A percentile compares a stretch with the other conserved stretches of the same genome.
These are phyloP conservation scores for Cladosporium sp. DNA, from an alignment of 2,329 filamentous ascomycete species.

Conservation along the genomic window DNA sequence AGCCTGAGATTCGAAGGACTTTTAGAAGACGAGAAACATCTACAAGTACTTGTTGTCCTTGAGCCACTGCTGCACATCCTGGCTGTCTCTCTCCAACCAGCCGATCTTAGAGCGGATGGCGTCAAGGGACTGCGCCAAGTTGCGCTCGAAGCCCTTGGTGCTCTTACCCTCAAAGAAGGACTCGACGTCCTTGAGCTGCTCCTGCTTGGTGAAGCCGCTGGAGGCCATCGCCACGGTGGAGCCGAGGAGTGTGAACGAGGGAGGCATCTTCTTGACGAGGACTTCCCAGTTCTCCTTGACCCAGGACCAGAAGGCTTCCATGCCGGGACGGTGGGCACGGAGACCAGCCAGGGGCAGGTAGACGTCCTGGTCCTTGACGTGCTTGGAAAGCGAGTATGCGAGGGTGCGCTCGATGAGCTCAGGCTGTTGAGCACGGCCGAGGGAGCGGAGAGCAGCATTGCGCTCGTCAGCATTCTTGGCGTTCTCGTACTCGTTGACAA, in stretches of 20 bases:
- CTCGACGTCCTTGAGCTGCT: slow-evolving; percentile 72
- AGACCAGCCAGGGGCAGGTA: slow-evolving; percentile 83
- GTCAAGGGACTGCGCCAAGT: slow-evolving; percentile 85
- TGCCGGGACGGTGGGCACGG: slow-evolving; percentile 70
- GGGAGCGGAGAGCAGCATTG: slow-evolving; percentile 79
- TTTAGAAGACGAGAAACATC: background rate
- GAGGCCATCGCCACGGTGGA: slow-evolving; percentile 79
- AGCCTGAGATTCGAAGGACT: no score
- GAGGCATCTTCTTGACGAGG: slow-evolving; percentile 74
- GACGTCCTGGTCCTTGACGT: slow-evolving; percentile 91
- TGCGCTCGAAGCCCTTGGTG: slow-evolving; percentile 82
- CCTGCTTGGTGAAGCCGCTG: slow-evolving; percentile 70
- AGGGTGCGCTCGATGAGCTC: slow-evolving; percentile 79
- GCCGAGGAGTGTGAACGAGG: slow-evolving; percentile 81
- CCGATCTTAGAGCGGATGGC: slow-evolving; percentile 77
- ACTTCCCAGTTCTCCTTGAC: slow-evolving; percentile 85
- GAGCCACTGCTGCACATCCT: slow-evolving; percentile 72
- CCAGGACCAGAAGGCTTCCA: slow-evolving; percentile 77
- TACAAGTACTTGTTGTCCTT: slow-evolving; percentile 60
- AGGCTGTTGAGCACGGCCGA: slow-evolving; percentile 74
- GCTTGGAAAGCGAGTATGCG: slow-evolving; percentile 66
- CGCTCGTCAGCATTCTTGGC: slow-evolving; percentile 81
- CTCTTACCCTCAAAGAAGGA: slow-evolving; percentile 77
- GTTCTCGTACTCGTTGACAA: slow-evolving; percentile 70
- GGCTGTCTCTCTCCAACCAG: slow-evolving; percentile 72